Conservation (phyloP, 768 basidiomycete genomes). For the Boletellus ananiceps region DNA sequence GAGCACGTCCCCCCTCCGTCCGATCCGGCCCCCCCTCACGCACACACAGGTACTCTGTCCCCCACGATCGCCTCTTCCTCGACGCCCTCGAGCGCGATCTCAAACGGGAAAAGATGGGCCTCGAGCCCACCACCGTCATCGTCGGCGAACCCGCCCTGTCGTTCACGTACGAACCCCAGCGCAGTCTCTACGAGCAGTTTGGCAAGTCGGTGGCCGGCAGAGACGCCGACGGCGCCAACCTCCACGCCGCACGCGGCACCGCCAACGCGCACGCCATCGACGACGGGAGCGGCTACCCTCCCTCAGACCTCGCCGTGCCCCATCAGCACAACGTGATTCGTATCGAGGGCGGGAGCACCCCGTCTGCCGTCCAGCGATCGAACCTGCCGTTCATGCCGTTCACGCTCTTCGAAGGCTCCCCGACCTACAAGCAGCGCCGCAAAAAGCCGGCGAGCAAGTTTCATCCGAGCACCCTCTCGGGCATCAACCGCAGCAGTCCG, state of each 20-base stretch:
- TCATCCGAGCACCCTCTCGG: conserved; percentile 25
- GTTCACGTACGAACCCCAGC: conserved; percentile 84
- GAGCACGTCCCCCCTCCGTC: conserved; percentile 24
- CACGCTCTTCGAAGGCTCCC: conserved; percentile 78
- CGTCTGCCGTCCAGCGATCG: conserved; percentile 19
- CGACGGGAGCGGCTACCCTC: conserved; percentile 6
- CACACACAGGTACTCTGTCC: conserved; percentile 81
- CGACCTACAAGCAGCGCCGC: conserved; percentile 84
- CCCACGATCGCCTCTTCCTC: conserved; percentile 93
- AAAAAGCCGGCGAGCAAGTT: conserved; percentile 57
- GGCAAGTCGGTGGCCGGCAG: conserved; percentile 36
- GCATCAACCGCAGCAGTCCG: conserved; percentile 23
- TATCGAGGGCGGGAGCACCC: conserved; percentile 21
- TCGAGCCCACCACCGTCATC: conserved; percentile 76
- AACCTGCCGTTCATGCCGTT: conserved; percentile 52
- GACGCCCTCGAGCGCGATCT: conserved; percentile 95
- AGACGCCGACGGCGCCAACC: conserved; percentile 31
- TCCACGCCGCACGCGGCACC: conserved; percentile 23
- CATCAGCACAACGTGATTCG: conserved; percentile 18
- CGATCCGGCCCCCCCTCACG: neutral
- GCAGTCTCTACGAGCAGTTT: conserved; percentile 88
- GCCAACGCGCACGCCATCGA: conserved; percentile 4
- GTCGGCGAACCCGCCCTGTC: conserved; percentile 80
- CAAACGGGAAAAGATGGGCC: conserved; percentile 90
- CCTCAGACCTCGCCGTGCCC: conserved; percentile 1